Conservation (phyloP, 1,139 yeast genomes). For the Citeromyces hawaiiensis region DNA sequence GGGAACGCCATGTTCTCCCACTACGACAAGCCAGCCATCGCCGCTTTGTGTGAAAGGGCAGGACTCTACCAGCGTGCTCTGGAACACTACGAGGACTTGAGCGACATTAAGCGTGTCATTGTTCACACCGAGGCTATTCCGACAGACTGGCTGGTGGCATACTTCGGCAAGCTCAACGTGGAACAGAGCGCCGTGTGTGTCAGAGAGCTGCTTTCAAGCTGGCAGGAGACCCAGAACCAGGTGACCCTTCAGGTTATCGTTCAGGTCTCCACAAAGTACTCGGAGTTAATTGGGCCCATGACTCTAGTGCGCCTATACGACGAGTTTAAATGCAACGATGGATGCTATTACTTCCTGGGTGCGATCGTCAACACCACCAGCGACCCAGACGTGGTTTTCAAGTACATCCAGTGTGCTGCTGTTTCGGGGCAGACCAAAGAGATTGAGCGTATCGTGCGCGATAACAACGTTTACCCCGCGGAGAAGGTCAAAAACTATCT, state of each 20-base stretch:
- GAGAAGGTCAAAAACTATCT: conserved; percentile 95
- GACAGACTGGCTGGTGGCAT: conserved; percentile 85
- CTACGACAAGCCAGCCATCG: conserved; percentile 88
- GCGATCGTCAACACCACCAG: conserved; percentile 89
- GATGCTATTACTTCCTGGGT: conserved; percentile 85
- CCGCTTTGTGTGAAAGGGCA: conserved; percentile 85
- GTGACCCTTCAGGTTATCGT: conserved; percentile 65
- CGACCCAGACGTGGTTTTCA: conserved; percentile 90
- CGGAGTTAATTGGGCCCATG: conserved; percentile 83
- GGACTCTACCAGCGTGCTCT: conserved; percentile 91
- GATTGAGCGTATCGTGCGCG: conserved; percentile 91
- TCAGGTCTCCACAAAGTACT: conserved; percentile 93
- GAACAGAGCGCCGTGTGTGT: conserved; percentile 87
- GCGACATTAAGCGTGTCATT: conserved; percentile 90
- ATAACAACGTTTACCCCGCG: conserved; percentile 88
- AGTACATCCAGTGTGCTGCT: conserved; percentile 92
- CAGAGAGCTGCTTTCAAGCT: conserved; percentile 65
- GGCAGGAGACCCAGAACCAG: conserved; percentile 62
- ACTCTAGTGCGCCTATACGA: conserved; percentile 83
- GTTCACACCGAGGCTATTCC: conserved; percentile 81
- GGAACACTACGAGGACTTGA: conserved; percentile 88
- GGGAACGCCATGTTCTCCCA: conserved; percentile 95
- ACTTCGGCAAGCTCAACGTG: conserved; percentile 88
- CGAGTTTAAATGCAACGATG: conserved; percentile 85
- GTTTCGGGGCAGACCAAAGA: conserved; percentile 83